These are phyloP conservation scores for Neurospora tetrasperma DNA, from an alignment of 495 filamentous ascomycete genomes.

Conservation along the genomic window DNA sequence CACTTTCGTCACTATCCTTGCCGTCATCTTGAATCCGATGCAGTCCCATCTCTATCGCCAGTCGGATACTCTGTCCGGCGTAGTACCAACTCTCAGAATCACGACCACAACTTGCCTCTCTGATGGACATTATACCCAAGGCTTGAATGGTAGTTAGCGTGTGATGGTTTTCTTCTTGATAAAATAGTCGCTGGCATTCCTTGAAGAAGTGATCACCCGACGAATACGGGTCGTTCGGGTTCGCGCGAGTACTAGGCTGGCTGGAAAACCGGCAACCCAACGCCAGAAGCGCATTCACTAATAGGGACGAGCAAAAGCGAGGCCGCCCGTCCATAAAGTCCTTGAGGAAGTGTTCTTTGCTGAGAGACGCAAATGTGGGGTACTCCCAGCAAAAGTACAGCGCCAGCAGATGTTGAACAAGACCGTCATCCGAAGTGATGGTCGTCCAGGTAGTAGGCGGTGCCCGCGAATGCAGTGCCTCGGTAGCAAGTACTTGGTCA, in stretches of 20 bases:
- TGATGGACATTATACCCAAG: conserved; percentile 61
- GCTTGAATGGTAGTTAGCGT: conserved; percentile 70
- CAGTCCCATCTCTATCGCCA: conserved; percentile 57
- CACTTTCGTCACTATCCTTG: conserved; percentile 41
- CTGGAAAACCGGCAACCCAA: conserved; percentile 65
- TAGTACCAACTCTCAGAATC: conserved; percentile 61
- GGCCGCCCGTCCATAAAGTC: conserved; percentile 47
- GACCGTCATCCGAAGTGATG: conserved; percentile 44
- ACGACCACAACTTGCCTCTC: conserved; percentile 51
- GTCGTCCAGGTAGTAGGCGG: conserved; percentile 47
- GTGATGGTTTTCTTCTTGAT: conserved; percentile 45
- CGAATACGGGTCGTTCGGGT: conserved; percentile 50
- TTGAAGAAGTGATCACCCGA: conserved; percentile 66
- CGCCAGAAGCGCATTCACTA: conserved; percentile 68
- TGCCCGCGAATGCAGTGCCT: conserved; percentile 25
- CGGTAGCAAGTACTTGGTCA: conserved; percentile 29
- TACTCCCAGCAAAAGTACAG: conserved; percentile 80
- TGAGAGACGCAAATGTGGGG: conserved; percentile 60
- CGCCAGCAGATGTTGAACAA: conserved; percentile 54
- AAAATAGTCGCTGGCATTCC: conserved; percentile 50
- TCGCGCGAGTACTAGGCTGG: conserved; percentile 48
- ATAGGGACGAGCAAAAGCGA: conserved; percentile 59
- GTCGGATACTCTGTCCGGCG: conserved; percentile 52
- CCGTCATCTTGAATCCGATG: conserved; percentile 38
- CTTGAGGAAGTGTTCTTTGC: conserved; percentile 59